Conservation (phyloP, 169 alveolate species). For the Amoebophrya sp. region DNA sequence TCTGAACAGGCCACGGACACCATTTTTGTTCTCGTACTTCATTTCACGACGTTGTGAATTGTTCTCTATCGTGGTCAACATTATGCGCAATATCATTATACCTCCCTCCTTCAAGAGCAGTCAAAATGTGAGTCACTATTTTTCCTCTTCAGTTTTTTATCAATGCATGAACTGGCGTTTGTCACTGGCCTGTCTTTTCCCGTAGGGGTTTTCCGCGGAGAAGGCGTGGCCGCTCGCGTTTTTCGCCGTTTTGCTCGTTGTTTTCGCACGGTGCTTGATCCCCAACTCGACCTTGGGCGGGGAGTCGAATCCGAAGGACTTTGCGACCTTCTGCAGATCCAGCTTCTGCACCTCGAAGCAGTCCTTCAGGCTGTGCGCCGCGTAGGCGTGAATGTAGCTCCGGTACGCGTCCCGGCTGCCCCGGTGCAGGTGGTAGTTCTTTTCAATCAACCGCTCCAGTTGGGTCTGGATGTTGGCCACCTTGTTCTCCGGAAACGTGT, state of each 20-base stretch:
- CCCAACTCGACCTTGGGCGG: conserved; percentile 56
- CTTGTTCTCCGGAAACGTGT: conserved; percentile 90
- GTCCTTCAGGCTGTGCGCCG: conserved; percentile 59
- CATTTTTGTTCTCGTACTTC: too few species aligned
- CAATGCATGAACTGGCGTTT: conserved; percentile 53
- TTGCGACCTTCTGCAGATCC: conserved; percentile 76
- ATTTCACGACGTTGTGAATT: too few species aligned
- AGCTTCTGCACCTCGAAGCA: conserved; percentile 91
- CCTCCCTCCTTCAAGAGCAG: too few species aligned
- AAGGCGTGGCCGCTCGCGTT: conserved; percentile 52
- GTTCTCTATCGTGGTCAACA: too few species aligned
- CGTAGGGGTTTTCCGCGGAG: conserved; percentile 58
- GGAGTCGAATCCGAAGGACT: conserved; percentile 43
- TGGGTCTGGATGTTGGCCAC: conserved; percentile 93
- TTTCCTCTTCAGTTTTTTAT: too few species aligned
- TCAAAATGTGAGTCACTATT: too few species aligned
- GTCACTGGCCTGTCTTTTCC: conserved; percentile 50
- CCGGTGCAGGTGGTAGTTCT: conserved; percentile 89
- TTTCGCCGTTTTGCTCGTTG: conserved; percentile 40
- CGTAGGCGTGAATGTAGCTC: conserved; percentile 43
- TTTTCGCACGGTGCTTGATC: conserved; percentile 47
- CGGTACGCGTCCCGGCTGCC: conserved; percentile 89
- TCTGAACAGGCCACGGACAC: too few species aligned
- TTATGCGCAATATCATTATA: too few species aligned
- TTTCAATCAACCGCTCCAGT: conserved; percentile 92